A percentile compares a stretch with the other conserved stretches of the same genome.
Conservation (phyloP, 352 stramenopile species). For the Phytophthora kernoviae region DNA sequence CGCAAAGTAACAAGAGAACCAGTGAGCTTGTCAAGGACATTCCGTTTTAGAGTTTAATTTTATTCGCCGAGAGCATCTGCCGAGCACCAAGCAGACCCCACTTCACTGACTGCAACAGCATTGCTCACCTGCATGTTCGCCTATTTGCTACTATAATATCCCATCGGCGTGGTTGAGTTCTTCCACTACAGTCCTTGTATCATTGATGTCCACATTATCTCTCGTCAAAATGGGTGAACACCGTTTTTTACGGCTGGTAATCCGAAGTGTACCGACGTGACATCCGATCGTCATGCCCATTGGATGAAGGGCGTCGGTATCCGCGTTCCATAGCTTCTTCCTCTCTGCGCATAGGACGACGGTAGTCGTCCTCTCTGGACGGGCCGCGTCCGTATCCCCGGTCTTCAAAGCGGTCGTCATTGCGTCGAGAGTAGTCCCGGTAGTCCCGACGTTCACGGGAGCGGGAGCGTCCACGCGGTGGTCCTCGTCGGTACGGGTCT, state of each 20-base stretch:
- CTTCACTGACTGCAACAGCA: slow-evolving; percentile 3
- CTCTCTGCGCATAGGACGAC: slow-evolving; percentile 24
- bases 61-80: slow-evolving; percentile 6
- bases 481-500: slow-evolving; percentile 22
- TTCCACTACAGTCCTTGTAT: not conserved
- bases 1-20: slow-evolving; percentile 1
- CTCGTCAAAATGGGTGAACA: slow-evolving; percentile 6
- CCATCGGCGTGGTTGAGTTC: slow-evolving; percentile 1
- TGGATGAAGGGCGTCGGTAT: slow-evolving; percentile 39
- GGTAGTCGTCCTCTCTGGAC: slow-evolving; percentile 25
- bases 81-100: not conserved
- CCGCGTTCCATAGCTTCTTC: slow-evolving; percentile 40
- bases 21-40: slow-evolving; percentile 1
- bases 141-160: slow-evolving; percentile 26
- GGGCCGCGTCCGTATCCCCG: slow-evolving; percentile 34
- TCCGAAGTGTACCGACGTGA: slow-evolving; percentile 52
- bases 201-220: not conserved
- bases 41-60: slow-evolving; percentile 33
- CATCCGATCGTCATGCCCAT: slow-evolving; percentile 63
- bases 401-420: slow-evolving; percentile 40
- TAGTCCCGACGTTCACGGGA: slow-evolving; percentile 32
- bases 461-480: slow-evolving; percentile 18
- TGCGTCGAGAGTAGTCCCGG: slow-evolving; percentile 22
- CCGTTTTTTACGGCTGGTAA: slow-evolving; percentile 43
- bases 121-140: not conserved